Conservation (phyloP, 257 asterid genomes). For the Ligustrum vulgare region DNA sequence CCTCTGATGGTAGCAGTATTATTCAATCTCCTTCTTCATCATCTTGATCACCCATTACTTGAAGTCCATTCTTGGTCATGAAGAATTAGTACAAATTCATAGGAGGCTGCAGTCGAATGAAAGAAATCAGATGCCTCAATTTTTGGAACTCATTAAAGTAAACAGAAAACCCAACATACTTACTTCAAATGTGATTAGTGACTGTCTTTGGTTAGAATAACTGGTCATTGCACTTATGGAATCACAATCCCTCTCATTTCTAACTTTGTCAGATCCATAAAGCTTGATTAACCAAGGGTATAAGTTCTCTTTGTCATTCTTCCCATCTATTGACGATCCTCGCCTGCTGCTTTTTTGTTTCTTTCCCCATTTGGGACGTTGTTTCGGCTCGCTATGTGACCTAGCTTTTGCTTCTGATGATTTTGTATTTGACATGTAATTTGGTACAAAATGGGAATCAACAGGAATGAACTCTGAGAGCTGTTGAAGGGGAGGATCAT, state of each 20-base stretch:
- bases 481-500: slow-evolving; percentile 14
- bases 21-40: not conserved
- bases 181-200: slow-evolving; percentile 34
- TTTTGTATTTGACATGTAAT: slow-evolving; percentile 66
- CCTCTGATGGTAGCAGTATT: not conserved
- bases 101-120: slow-evolving; percentile 47
- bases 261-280: slow-evolving; percentile 8
- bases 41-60: slow-evolving; percentile 5
- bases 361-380: slow-evolving; percentile 47
- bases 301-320: slow-evolving; percentile 38
- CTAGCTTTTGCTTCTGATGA: slow-evolving; percentile 69
- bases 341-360: slow-evolving; percentile 43
- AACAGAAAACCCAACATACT: slow-evolving; percentile 11
- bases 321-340: slow-evolving; percentile 46
- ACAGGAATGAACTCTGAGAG: slow-evolving; percentile 8
- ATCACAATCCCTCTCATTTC: slow-evolving; percentile 29
- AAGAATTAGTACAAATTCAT: slow-evolving; percentile 40
- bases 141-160: slow-evolving; percentile 5
- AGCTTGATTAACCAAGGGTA: slow-evolving; percentile 48
- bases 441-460: slow-evolving; percentile 33
- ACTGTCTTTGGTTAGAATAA: slow-evolving; percentile 29
- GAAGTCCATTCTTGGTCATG: slow-evolving; percentile 17
- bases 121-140: slow-evolving; percentile 28
- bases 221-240: slow-evolving; percentile 24
- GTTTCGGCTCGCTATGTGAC: slow-evolving; percentile 77